A percentile compares a stretch with the other conserved stretches of the same genome.
These are phyloP conservation scores for Stachybotrys chartarum DNA, from an alignment of 2,329 filamentous ascomycete species.

Conservation along the genomic window DNA sequence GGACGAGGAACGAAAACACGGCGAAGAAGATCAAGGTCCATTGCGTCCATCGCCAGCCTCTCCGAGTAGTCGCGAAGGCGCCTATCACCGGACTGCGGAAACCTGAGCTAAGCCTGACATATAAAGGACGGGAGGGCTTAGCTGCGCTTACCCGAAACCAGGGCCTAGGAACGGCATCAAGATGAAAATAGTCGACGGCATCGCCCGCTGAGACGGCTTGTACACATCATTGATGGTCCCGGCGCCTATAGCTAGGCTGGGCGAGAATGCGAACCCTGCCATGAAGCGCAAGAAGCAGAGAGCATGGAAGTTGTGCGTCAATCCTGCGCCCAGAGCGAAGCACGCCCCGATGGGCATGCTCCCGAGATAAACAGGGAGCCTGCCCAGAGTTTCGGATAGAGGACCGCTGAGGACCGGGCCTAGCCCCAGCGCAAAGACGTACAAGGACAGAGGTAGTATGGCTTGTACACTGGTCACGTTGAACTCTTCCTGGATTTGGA, in stretches of 20 bases:
- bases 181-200: constrained; percentile 3
- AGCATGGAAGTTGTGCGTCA: constrained; percentile 59
- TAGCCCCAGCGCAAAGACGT: constrained; percentile 67
- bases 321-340: constrained; percentile 57
- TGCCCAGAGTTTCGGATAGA: constrained; percentile 60
- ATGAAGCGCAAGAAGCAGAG: constrained; percentile 63
- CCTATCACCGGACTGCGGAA: constrained; percentile 3
- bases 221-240: constrained; percentile 61
- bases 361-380: constrained; percentile 61
- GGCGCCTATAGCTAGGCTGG: constrained; percentile 67
- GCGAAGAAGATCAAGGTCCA: constrained; percentile 11
- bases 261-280: constrained; percentile 62
- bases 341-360: constrained; percentile 61
- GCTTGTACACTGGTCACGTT: constrained; percentile 7
- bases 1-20: constrained; percentile 2
- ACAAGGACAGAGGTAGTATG: constrained; percentile 45
- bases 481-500: constrained; percentile 2
- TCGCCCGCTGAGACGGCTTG: constrained; percentile 2
- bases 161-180: constrained; percentile 9
- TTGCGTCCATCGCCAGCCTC: constrained; percentile 14
- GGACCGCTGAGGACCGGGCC: constrained; percentile 74
- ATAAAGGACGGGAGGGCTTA: neutral
- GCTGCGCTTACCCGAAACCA: constrained; percentile 5
- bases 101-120: neutral
- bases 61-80: constrained; percentile 3